phyloP scores from a whole-genome alignment of 306 rosid species.

The Cicer yamashitae region DNA sequence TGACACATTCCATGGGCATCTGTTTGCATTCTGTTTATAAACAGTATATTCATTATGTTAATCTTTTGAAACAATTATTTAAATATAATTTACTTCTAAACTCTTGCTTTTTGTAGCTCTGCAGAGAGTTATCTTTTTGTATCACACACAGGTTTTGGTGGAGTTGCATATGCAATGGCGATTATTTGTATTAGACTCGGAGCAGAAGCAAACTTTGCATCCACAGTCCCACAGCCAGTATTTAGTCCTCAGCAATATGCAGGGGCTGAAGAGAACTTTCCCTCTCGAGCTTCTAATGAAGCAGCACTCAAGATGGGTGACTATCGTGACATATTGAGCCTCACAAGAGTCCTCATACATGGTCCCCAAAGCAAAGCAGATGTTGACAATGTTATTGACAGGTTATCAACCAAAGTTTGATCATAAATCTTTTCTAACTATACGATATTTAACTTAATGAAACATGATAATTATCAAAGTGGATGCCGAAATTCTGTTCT shows the following conservation, averaged over 20 bases:
- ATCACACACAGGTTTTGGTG: conserved; percentile 96
- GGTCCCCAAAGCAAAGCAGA: conserved; percentile 96
- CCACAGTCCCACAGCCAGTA: conserved; percentile 56
- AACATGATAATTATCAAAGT: conserved; percentile 1
- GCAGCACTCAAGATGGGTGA: conserved; percentile 82
- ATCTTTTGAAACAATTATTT: conserved; percentile 14
- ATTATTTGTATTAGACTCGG: conserved; percentile 71
- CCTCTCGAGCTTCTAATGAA: conserved; percentile 63
- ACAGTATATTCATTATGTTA: conserved; percentile 26
- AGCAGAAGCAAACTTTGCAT: conserved; percentile 58
- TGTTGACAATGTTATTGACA: conserved; percentile 78
- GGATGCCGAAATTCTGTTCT: conserved; percentile 2
- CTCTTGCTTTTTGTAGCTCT: conserved; percentile 59
- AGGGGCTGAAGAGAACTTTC: conserved; percentile 52
- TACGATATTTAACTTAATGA: conserved; percentile 21
- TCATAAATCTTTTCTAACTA: conserved; percentile 17
- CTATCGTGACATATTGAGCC: conserved; percentile 91
- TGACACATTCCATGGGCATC: background rate
- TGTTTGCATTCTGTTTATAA: conserved; percentile 18
- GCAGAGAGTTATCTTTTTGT: conserved; percentile 83
- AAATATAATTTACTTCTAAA: conserved; percentile 41
- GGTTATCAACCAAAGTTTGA: conserved; percentile 52
- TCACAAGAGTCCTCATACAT: conserved; percentile 77
- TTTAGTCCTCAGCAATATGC: conserved; percentile 45
- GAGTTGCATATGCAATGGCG: conserved; percentile 90